A percentile compares a stretch with the other conserved stretches of the same genome.
Evolutionary conservation across 2,329 filamentous ascomycete species (phyloP).

Genomic region (Phyllosticta citribraziliensis): DNA sequence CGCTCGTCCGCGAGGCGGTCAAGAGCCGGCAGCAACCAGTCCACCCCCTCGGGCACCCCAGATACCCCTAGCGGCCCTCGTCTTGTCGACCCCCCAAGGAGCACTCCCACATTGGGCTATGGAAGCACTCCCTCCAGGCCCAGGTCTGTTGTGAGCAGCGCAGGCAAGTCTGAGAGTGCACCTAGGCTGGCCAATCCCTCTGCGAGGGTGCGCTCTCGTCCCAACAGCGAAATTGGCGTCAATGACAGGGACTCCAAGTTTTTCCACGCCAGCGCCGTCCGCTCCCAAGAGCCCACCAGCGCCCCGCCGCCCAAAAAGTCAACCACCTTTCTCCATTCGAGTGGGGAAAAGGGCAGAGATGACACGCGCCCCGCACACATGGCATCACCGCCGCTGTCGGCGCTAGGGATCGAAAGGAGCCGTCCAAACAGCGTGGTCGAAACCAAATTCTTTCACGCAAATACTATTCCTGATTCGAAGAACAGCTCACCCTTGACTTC

Average conservation of each 20-base stretch:
- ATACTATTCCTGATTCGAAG: slow-evolving; percentile 37
- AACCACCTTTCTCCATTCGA: slow-evolving; percentile 42
- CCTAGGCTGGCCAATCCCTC: slow-evolving; percentile 12
- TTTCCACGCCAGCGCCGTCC: slow-evolving; percentile 79
- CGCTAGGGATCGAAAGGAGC: slow-evolving; percentile 16
- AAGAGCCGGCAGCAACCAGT: slow-evolving; percentile 58
- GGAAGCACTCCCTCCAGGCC: slow-evolving; percentile 18
- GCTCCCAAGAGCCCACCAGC: slow-evolving; percentile 24
- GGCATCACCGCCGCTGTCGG: slow-evolving; percentile 27
- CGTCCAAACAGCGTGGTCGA: slow-evolving; percentile 15
- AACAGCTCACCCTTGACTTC: slow-evolving; percentile 21
- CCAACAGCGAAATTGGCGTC: slow-evolving; percentile 15
- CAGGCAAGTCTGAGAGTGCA: slow-evolving; percentile 14
- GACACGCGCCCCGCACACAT: slow-evolving; percentile 13
- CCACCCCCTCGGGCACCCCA: slow-evolving; percentile 56
- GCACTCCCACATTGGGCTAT: not conserved
- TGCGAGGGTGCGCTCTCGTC: not conserved
- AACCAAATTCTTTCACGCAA: slow-evolving; percentile 66
- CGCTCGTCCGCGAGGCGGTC: slow-evolving; percentile 64
- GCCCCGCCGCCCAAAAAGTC: slow-evolving; percentile 31
- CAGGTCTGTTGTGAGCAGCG: slow-evolving; percentile 27
- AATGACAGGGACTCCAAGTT: slow-evolving; percentile 54
- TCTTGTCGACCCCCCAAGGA: slow-evolving; percentile 6
- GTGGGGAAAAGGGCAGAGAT: slow-evolving; percentile 34
- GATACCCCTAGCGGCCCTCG: slow-evolving; percentile 21